A percentile compares a stretch with the other conserved stretches of the same genome.
Evolutionary conservation across 2,329 filamentous ascomycete species (phyloP).

Genomic region (Apiospora sp.): DNA sequence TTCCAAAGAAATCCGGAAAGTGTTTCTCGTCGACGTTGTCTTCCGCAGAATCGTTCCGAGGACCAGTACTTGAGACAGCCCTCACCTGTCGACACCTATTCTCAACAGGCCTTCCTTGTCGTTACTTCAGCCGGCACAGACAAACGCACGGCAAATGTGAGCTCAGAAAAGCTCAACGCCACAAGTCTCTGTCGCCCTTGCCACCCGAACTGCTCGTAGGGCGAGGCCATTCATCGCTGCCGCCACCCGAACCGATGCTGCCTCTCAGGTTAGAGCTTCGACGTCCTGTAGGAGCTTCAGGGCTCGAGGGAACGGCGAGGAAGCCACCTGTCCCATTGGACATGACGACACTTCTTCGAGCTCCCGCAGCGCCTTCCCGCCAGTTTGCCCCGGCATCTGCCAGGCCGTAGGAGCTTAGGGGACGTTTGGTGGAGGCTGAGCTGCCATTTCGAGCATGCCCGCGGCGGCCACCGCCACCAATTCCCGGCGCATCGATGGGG

Average conservation of each 20-base stretch:
- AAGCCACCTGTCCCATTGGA: conserved; percentile 61
- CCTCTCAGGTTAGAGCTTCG: conserved; percentile 30
- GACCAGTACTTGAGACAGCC: neutral
- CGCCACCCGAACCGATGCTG: conserved; percentile 29
- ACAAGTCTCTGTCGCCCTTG: conserved; percentile 51
- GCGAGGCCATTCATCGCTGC: conserved; percentile 51
- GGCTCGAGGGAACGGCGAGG: conserved; percentile 54
- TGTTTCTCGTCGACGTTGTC: neutral
- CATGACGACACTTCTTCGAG: conserved; percentile 62
- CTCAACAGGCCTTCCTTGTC: neutral
- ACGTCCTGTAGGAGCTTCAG: conserved; percentile 34
- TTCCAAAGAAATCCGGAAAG: neutral
- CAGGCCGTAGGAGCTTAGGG: conserved; percentile 66
- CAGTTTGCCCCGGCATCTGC: conserved; percentile 60
- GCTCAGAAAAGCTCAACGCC: conserved; percentile 41
- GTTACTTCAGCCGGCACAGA: neutral
- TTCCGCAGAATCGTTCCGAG: neutral
- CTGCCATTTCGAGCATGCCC: conserved; percentile 41
- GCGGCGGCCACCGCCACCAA: conserved; percentile 31
- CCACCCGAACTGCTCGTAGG: conserved; percentile 53
- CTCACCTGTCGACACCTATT: neutral
- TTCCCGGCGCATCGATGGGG: conserved; percentile 37
- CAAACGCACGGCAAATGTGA: neutral
- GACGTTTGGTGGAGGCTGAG: conserved; percentile 44
- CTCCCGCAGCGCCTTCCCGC: conserved; percentile 55